Conservation (phyloP, 768 basidiomycete genomes). For the Galerina sulciceps region DNA sequence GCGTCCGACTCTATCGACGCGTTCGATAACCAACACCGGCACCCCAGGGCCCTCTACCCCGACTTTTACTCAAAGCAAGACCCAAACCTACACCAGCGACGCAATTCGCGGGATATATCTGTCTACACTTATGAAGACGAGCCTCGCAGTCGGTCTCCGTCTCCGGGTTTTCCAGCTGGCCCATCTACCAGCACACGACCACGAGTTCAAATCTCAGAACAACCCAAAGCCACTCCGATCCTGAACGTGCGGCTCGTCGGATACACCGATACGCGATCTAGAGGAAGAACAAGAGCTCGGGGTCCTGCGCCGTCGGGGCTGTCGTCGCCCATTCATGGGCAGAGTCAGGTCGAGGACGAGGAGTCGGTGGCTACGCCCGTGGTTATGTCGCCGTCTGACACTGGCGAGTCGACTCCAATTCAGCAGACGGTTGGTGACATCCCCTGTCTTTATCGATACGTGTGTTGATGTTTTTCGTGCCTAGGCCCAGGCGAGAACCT, state of each 20-base stretch:
- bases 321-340: neutral
- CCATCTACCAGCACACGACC: conserved; percentile 15
- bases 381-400: neutral
- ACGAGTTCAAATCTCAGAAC: conserved; percentile 17
- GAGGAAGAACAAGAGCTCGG: conserved; percentile 25
- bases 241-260: conserved; percentile 36
- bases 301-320: conserved; percentile 6
- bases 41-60: conserved; percentile 15
- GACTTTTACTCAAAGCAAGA: conserved; percentile 19
- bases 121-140: conserved; percentile 3
- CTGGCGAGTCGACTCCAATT: neutral
- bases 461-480: neutral
- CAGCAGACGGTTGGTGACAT: neutral
- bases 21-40: conserved; percentile 19
- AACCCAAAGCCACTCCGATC: conserved; percentile 28
- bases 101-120: conserved; percentile 13
- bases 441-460: neutral
- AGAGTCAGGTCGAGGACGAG: neutral
- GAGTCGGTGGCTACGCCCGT: neutral
- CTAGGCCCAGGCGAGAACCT: neutral
- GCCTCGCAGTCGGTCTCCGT: conserved; percentile 13
- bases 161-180: conserved; percentile 9
- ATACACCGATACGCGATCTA: conserved; percentile 17
- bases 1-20: conserved; percentile 26
- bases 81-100: conserved; percentile 16